Conservation (phyloP, 2,329 filamentous ascomycete genomes). For the Ilyonectria robusta region DNA sequence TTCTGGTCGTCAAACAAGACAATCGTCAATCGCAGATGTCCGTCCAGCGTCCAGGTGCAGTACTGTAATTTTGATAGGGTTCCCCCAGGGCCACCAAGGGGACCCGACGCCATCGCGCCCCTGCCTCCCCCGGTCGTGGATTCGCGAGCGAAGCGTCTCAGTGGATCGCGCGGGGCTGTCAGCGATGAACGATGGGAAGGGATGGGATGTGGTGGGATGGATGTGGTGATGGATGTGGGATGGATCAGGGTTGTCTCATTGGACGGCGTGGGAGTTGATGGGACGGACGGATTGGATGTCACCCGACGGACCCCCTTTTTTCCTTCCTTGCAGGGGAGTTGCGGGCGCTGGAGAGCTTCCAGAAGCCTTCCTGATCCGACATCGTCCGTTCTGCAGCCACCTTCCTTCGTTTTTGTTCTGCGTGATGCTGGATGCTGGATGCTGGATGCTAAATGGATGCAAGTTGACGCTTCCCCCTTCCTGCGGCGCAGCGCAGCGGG, state of each 20-base stretch:
- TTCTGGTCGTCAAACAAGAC: not conserved
- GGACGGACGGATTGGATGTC: slow-evolving; percentile 1
- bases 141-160: not conserved
- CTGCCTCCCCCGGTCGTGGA: not conserved
- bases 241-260: not conserved
- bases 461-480: not conserved
- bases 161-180: slow-evolving; percentile 28
- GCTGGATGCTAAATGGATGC: not conserved
- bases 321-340: not conserved
- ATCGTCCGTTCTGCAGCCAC: slow-evolving; percentile 17
- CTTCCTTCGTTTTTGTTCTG: slow-evolving; percentile 19
- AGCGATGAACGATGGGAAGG: slow-evolving; percentile 15
- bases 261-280: not conserved
- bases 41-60: not conserved
- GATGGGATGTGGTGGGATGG: not conserved
- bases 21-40: slow-evolving; percentile 1
- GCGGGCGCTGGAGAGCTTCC: slow-evolving; percentile 36
- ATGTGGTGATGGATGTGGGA: not conserved
- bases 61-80: slow-evolving; percentile 8
- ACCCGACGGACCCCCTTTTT: not conserved
- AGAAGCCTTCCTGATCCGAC: slow-evolving; percentile 45
- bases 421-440: slow-evolving; percentile 4
- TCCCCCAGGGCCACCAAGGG: not conserved
- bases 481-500: slow-evolving; percentile 21
- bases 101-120: not conserved